Evolutionary conservation across 1,284 basidiomycete species (phyloP), one percentile per base, ranked within the genome.

Genomic region (Rhodofomes roseus): DNA sequence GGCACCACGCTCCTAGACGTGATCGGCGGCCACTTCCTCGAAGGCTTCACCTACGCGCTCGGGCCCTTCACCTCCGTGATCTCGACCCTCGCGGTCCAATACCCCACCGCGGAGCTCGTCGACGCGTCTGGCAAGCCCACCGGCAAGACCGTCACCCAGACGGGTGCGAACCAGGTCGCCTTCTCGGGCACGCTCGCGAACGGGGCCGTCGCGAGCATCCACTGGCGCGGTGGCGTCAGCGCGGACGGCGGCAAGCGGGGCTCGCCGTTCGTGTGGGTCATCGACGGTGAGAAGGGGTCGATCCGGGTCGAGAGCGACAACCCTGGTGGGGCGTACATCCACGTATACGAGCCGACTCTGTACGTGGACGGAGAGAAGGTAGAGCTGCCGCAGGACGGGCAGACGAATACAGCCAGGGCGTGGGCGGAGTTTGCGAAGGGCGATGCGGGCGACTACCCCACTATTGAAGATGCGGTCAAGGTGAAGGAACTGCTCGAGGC

Each of bases 391-490:
- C 65, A 62, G 12, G 54, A 65, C 41, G 61, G 57, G 4, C 41
- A 57, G 44, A 63, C 58, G 11, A 63, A 64, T 34, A 16, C 56
- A 4, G 60, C 43, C 18, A 50, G 60, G 16, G 66, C 60, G 25
- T 76, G 73, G 72, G 73, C 68, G 29, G 73, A 64, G 59, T 72
- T 66, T 62, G 74, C 79, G 34, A 74, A 73, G 62, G 77, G 77
- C 57, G 73, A 74, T 44, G 73, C 72, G 16, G 72, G 72, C 52
- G 67, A 67, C 57, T 70, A 68, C 60, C 60, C 72, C 25, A 73
- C 71, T 2, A 63, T 75, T n/a, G 75, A 77, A 29, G 74, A 76
- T 54, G 74, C 74, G 12, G 68, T 76, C 11, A 66, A 60, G 58
- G 53, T 69, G n/a, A 65, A 69, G 27, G 61, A 59, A 39, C 51